Conservation (phyloP, 2,329 filamentous ascomycete genomes). For the Colletotrichum horii region DNA sequence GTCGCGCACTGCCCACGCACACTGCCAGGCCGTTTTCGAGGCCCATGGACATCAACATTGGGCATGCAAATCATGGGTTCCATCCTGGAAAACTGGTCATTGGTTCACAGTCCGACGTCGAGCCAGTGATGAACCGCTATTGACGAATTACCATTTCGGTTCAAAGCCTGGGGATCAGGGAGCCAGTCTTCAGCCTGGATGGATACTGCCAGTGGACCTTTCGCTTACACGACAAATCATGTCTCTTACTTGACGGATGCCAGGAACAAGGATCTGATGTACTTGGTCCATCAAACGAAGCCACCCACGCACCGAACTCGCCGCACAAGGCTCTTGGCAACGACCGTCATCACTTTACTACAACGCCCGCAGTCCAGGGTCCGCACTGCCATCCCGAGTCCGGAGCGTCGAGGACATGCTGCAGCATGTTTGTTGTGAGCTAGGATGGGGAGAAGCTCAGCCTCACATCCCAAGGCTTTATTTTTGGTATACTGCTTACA, state of each 20-base stretch:
- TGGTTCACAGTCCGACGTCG: not conserved
- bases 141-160: not conserved
- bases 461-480: not conserved
- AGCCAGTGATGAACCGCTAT: not conserved
- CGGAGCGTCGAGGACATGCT: not conserved
- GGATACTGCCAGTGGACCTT: not conserved
- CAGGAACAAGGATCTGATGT: not conserved
- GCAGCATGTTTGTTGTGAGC: not conserved
- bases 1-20: constrained; percentile 9
- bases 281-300: not conserved
- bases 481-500: not conserved
- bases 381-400: not conserved
- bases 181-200: not conserved
- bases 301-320: not conserved
- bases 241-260: not conserved
- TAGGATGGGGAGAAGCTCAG: not conserved
- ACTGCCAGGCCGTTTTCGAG: constrained; percentile 7
- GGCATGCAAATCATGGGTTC: not conserved
- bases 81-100: not conserved
- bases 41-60: not conserved
- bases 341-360: constrained; percentile 4
- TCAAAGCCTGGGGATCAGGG: not conserved
- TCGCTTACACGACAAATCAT: not conserved
- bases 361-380: constrained; percentile 4
- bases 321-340: not conserved